Evolutionary conservation across 495 filamentous ascomycete genomes (phyloP), one percentile per base, ranked within the genome.

Genomic region (Penicillium manginii): DNA sequence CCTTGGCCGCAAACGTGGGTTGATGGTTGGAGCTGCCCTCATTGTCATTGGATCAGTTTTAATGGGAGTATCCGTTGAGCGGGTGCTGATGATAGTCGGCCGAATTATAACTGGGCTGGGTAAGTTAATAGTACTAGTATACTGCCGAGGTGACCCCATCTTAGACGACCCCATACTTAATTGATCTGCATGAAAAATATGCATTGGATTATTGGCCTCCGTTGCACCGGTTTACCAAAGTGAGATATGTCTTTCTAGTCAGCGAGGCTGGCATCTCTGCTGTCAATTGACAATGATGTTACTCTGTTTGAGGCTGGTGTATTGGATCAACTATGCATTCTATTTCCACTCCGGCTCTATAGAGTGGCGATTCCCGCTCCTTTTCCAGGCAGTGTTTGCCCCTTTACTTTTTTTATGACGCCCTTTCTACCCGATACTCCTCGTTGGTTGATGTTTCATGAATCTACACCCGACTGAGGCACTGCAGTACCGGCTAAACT

Each of bases 11-110:
- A 79, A 79, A 68, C 78, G 77, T 39, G 72, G 75, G 0, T 73
- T 85, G 47, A 54, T 83, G 17, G 52, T 78, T 35, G 80, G 78
- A 6, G 75, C 79, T 4, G 61, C 65, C 0, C 75, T 85, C 22
- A 78, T 85, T 73, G 71, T 70, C 23, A 62, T 84, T 21, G 83
- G 81, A 11, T 75, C 78, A 5, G 70, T 82, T 19, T 70, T 84
- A 2, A 82, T 84, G 65, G 77, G 79, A 35, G 66, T 72, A 11
- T 67, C 77, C 1, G 80, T 75, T 57, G 73, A 73, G 29, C 57
- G 76, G 32, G 53, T 67, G 1, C 54, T 61, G 55, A 68, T 72
- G 59, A 70, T 68, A 19, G 68, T 68, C 31, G 64, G 67, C 9
- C 60, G 69, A 29, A 56, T 79, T 19, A 46, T 78, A 17, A 66